phyloP scores from a whole-genome alignment of 768 basidiomycete genomes.

The Terana coerulea region DNA sequence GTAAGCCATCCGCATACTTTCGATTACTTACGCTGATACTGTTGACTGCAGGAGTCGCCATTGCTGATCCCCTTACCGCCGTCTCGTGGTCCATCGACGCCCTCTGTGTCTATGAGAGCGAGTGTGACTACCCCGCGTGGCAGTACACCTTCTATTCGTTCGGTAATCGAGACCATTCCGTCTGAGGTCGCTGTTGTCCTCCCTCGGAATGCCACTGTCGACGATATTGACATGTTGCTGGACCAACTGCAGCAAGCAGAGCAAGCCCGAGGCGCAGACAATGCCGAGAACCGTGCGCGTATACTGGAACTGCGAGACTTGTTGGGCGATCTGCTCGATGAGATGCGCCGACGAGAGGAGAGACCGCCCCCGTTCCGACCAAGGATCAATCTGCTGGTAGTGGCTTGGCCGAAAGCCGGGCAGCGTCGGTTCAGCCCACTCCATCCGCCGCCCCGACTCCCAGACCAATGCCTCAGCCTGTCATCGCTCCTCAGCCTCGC shows the following conservation, averaged over 20 bases:
- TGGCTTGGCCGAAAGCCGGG: slow-evolving; percentile 31
- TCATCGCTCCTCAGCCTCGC: slow-evolving; percentile 5
- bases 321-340: slow-evolving; percentile 43
- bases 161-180: slow-evolving; percentile 40
- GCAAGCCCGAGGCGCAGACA: slow-evolving; percentile 57
- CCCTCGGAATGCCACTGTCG: slow-evolving; percentile 42
- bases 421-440: slow-evolving; percentile 10
- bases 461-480: slow-evolving; percentile 1
- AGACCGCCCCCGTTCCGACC: slow-evolving; percentile 24
- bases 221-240: slow-evolving; percentile 49
- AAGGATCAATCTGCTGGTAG: slow-evolving; percentile 45
- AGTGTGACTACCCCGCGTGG: slow-evolving; percentile 48
- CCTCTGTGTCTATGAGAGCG: slow-evolving; percentile 41
- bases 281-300: slow-evolving; percentile 59
- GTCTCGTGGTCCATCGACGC: slow-evolving; percentile 31
- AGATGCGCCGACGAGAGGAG: slow-evolving; percentile 17
- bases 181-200: slow-evolving; percentile 27
- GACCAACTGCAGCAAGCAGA: slow-evolving; percentile 63
- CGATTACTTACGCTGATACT: slow-evolving; percentile 1
- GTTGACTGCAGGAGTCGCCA: slow-evolving; percentile 26
- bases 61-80: slow-evolving; percentile 28
- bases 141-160: slow-evolving; percentile 45
- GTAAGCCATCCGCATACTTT: slow-evolving; percentile 25
- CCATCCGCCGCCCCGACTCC: background rate
- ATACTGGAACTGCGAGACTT: slow-evolving; percentile 69